A percentile compares a stretch with the other conserved stretches of the same genome.
Conservation (phyloP, 768 basidiomycete species). For the Rhodocollybia butyracea region DNA sequence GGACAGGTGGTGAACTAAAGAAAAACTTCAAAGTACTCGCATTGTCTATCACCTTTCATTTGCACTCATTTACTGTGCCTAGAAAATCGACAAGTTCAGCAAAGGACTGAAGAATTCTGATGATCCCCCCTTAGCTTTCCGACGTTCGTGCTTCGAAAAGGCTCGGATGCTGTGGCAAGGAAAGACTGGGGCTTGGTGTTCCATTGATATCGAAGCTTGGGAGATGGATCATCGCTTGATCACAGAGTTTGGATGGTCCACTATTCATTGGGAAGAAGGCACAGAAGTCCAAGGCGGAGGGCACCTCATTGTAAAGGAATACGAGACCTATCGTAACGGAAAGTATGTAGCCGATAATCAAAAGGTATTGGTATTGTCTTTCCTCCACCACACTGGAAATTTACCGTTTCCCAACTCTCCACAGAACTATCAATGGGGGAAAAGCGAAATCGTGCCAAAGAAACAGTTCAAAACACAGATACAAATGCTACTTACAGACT, state of each 20-base stretch:
- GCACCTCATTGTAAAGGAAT: conserved; percentile 66
- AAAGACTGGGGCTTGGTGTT: conserved; percentile 68
- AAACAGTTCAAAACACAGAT: conserved; percentile 51
- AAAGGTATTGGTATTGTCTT: conserved; percentile 38
- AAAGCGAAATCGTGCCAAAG: conserved; percentile 52
- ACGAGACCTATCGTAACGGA: conserved; percentile 52
- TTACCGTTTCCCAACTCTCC: background rate
- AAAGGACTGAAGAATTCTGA: conserved; percentile 63
- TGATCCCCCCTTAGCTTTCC: conserved; percentile 48
- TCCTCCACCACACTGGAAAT: too few species aligned
- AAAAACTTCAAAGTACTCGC: conserved; percentile 58
- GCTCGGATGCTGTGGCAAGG: conserved; percentile 60
- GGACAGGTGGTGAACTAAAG: conserved; percentile 51
- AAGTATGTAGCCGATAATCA: conserved; percentile 62
- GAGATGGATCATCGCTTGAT: conserved; percentile 64
- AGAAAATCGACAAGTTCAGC: conserved; percentile 74
- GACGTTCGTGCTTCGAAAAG: conserved; percentile 66
- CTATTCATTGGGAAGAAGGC: conserved; percentile 53
- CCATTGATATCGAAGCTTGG: conserved; percentile 84
- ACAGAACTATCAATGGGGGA: conserved; percentile 68
- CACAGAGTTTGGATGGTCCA: conserved; percentile 83
- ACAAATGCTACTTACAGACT: conserved; percentile 36
- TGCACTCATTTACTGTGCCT: background rate
- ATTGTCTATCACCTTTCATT: background rate
- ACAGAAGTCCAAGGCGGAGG: conserved; percentile 44